A percentile compares a stretch with the other conserved stretches of the same genome.
Evolutionary conservation across 2,329 filamentous ascomycete genomes (phyloP).

Genomic region (Ceratocystiopsis brevicomis): DNA sequence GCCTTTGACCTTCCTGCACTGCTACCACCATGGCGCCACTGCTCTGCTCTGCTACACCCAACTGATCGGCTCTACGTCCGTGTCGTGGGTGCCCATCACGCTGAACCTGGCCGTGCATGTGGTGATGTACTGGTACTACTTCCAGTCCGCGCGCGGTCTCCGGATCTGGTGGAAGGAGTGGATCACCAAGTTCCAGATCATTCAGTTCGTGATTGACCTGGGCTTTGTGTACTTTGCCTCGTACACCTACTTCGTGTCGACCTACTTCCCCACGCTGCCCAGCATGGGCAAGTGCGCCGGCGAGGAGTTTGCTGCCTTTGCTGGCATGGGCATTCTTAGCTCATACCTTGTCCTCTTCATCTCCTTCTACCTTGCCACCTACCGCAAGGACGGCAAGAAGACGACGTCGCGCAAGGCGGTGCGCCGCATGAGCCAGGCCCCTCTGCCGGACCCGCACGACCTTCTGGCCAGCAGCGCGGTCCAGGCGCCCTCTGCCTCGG

Average conservation of each 20-base stretch:
- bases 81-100: conserved; percentile 87
- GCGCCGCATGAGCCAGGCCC: conserved; percentile 44
- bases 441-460: conserved; percentile 65
- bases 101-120: conserved; percentile 91
- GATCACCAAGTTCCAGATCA: conserved; percentile 93
- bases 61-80: conserved; percentile 76
- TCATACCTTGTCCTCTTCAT: conserved; percentile 98
- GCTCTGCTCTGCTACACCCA: conserved; percentile 96
- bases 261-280: conserved; percentile 72
- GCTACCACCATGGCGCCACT: conserved; percentile 94
- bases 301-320: conserved; percentile 89
- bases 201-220: conserved; percentile 92
- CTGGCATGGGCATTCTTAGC: conserved; percentile 78
- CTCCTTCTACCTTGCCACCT: conserved; percentile 94
- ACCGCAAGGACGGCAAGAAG: conserved; percentile 69
- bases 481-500: conserved; percentile 32
- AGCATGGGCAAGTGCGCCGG: conserved; percentile 76
- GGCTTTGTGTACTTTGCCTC: conserved; percentile 61
- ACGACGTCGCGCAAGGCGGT: conserved; percentile 63
- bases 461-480: conserved; percentile 35
- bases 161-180: conserved; percentile 99
- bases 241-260: conserved; percentile 94
- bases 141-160: conserved; percentile 90
- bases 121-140: conserved; percentile 99
- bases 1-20: conserved; percentile 96